Evolutionary conservation across 495 filamentous ascomycete genomes (phyloP), one percentile per base, ranked within the genome.

Genomic region (Usnea hakonensis): DNA sequence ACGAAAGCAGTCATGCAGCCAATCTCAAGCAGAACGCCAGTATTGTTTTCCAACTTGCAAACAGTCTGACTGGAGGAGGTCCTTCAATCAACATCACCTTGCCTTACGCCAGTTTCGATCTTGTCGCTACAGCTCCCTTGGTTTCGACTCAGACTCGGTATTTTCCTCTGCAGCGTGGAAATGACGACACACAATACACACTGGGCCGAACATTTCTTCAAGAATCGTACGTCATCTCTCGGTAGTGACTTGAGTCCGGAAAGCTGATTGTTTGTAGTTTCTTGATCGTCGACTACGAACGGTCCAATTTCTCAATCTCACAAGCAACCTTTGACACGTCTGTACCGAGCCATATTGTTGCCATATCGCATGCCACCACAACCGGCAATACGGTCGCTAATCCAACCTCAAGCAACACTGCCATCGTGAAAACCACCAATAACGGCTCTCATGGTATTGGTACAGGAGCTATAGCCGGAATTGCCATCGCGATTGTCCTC

Each of bases 121-220:
- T 81, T 4, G 67, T 61, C 2, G 81, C 79, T 1, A 64, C 69
- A 3, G 67, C 71, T 56, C 78, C 77, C 0, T 62, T 79, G 0
- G 65, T 79, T 17, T 50, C 68, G 2, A 71, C 72, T 21, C 57
- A 69, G 9, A 55, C 62, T 7, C 65, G 69, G 21, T 85, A 83
- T 60, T 85, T 84, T 61, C 82, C 82, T 2, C 69, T 85, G 32
- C 76, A 76, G 41, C 70, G 78, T 14, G 78, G 76, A 30, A 65
- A 65, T 32, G 77, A 83, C 60, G 70, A 76, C 14, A 73, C 68
- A 1, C 80, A 82, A 55, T 83, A 78, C 65, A 79, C 77, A 0
- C 73, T 85, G 3, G 82, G 82, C 7, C 72, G 82, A 16, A 76
- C 75, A 10, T 84, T 85, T 53, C 63, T 85, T 21, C 82, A 85